Evolutionary conservation across 306 rosid genomes (phyloP).

Genomic region (Dryas alaskensis): DNA sequence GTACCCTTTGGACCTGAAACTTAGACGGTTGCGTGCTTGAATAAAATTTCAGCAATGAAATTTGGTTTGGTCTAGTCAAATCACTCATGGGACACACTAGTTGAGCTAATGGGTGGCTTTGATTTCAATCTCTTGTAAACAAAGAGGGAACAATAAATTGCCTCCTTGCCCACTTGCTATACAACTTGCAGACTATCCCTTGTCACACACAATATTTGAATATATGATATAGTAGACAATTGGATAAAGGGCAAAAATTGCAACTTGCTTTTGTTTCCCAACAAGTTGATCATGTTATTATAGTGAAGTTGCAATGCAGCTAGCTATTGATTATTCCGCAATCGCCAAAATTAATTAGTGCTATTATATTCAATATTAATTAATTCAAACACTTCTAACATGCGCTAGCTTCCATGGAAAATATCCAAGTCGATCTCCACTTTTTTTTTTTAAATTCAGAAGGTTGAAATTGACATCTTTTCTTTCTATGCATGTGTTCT

Average conservation of each 20-base stretch:
- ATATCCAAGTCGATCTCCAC: too few species aligned
- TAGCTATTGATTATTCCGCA: too few species aligned
- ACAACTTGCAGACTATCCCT: conserved; percentile 13
- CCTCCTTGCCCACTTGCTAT: conserved; percentile 15
- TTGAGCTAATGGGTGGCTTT: neutral
- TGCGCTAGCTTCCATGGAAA: too few species aligned
- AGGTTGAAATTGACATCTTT: too few species aligned
- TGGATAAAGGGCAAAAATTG: neutral
- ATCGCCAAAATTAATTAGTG: too few species aligned
- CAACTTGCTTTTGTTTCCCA: neutral
- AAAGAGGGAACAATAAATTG: conserved; percentile 1
- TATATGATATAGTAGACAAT: neutral
- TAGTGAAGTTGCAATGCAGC: too few species aligned
- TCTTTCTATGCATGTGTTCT: too few species aligned
- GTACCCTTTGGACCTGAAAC: neutral
- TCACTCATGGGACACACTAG: neutral
- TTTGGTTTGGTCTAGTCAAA: conserved; percentile 5
- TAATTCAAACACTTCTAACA: too few species aligned
- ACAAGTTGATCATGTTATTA: neutral
- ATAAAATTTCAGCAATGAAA: neutral
- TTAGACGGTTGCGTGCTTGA: neutral
- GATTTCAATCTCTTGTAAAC: conserved; percentile 1
- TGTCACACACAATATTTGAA: neutral
- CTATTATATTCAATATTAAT: too few species aligned
- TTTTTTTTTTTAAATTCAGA: too few species aligned